A percentile compares a stretch with the other conserved stretches of the same genome.
Conservation (phyloP, 345 rosid species). For the Leavenworthia alabamica region DNA sequence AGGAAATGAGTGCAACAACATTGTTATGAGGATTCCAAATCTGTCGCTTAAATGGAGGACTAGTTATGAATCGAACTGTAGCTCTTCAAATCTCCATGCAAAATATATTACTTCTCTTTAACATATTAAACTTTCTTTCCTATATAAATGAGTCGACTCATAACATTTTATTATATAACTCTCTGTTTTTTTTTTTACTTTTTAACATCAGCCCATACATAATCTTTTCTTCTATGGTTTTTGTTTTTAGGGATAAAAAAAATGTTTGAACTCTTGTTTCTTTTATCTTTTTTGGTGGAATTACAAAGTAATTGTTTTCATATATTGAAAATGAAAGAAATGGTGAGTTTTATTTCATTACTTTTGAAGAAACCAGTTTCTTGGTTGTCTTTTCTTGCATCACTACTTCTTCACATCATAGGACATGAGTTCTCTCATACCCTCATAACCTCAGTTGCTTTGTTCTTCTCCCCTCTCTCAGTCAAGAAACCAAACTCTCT, state of each 20-base stretch:
- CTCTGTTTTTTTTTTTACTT: no score
- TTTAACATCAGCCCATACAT: no score
- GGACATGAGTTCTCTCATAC: conserved; percentile 31
- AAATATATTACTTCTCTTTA: neutral
- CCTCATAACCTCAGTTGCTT: conserved; percentile 31
- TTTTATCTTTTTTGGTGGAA: conserved; percentile 23
- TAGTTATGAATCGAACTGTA: no score
- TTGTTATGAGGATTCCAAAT: neutral
- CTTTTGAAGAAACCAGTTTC: conserved; percentile 33
- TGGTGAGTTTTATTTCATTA: conserved; percentile 27
- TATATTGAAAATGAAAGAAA: conserved; percentile 22
- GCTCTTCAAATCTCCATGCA: conserved; percentile 21
- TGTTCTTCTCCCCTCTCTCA: no score
- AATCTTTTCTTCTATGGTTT: neutral
- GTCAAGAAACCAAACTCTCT: conserved; percentile 22
- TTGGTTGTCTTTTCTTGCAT: conserved; percentile 32
- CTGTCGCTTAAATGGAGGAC: neutral
- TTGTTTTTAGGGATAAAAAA: neutral
- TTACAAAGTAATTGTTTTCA: conserved; percentile 18
- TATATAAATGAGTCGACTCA: neutral
- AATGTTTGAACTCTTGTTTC: conserved; percentile 20
- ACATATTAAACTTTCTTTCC: neutral
- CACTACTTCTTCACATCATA: conserved; percentile 27
- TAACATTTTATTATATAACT: neutral
- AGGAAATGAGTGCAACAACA: no score